These are phyloP conservation scores for Taiwanofungus camphoratus DNA, from an alignment of 1,284 basidiomycete species.

Conservation along the genomic window DNA sequence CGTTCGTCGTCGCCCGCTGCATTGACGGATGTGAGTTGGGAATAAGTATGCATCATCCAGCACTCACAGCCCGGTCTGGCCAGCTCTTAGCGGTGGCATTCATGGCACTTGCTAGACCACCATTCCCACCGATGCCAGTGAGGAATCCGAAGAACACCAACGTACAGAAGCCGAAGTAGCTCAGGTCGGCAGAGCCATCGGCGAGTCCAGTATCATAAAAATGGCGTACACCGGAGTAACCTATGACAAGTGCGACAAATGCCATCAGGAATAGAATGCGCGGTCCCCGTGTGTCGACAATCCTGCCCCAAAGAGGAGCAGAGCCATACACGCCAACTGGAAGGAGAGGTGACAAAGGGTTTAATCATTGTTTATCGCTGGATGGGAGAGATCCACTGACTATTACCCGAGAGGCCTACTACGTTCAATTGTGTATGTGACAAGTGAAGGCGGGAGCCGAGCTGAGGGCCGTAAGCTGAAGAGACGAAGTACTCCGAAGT, in stretches of 20 bases:
- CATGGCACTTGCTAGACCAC: conserved; percentile 46
- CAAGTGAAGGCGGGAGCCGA: conserved; percentile 63
- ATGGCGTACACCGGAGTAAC: conserved; percentile 61
- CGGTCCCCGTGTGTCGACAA: conserved; percentile 63
- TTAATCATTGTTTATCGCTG: conserved; percentile 1
- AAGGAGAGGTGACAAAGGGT: neutral
- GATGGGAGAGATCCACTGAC: conserved; percentile 30
- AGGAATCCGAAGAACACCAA: conserved; percentile 48
- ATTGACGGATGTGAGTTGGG: neutral
- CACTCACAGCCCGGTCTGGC: conserved; percentile 42
- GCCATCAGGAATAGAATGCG: conserved; percentile 42
- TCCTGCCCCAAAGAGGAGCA: conserved; percentile 64
- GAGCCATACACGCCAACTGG: conserved; percentile 55
- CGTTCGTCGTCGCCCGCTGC: conserved; percentile 69
- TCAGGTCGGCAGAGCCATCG: conserved; percentile 17
- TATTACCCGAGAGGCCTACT: conserved; percentile 63
- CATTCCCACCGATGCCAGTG: conserved; percentile 60
- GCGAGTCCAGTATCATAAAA: conserved; percentile 53
- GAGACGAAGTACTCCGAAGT: conserved; percentile 2
- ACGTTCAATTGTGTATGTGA: conserved; percentile 74
- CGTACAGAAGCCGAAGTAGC: conserved; percentile 27
- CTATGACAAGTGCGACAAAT: conserved; percentile 48
- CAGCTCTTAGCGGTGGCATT: conserved; percentile 68
- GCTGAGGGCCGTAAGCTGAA: conserved; percentile 75
- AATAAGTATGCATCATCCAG: neutral